Base-by-base conservation (phyloP, 768 basidiomycete genomes). In the Amanita molliuscula region DNA sequence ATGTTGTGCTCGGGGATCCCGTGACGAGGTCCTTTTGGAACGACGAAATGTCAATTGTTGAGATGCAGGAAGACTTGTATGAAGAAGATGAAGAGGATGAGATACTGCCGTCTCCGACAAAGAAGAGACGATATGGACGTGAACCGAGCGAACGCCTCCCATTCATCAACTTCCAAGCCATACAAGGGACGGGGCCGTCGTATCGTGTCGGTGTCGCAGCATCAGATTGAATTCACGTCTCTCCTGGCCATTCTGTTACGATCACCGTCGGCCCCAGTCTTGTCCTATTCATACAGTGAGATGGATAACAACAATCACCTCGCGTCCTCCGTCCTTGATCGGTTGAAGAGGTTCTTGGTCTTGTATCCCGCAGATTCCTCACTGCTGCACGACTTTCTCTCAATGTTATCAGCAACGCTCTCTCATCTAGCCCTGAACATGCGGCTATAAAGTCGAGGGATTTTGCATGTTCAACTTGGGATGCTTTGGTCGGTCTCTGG, bases 351-450 rank as follows among this genome's bases (percentile, higher is more conserved):
- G 10, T 89, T 94, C 60, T 72, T 97, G 35, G 67, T 70, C 13
- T 61, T 68, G 33, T 88, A 87, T 60, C 75, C 82, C 1, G 56
- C 69, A 7, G 91, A 96, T 57, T 86, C 88, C 1, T 84, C 86
- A 2, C 74, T 92, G 11, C 81, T 93, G 56, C 76, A 81, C 13
- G 78, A 91, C 56, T 86, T 85, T 42, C 70, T 98, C 18, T 65
- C 69, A 5, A 76, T 81, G 3, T 63, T 95, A 36, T 82, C 84
- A 48, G 71, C 81, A 2, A 73, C 82, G 1, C 76, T 98, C 6
- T 75, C 73, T 2, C 82, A 88, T 48, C 65, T 93, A n/a, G 78
- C 89, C 2, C 66, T 95, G 49, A 98, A 98, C 61, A 74, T 68
- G 51, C 78, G 74, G 36, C 59, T n/a, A 70, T 6, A 73, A 76